Conservation (phyloP, 371 early-diverging fungal species). For the Mortierella sp. region DNA sequence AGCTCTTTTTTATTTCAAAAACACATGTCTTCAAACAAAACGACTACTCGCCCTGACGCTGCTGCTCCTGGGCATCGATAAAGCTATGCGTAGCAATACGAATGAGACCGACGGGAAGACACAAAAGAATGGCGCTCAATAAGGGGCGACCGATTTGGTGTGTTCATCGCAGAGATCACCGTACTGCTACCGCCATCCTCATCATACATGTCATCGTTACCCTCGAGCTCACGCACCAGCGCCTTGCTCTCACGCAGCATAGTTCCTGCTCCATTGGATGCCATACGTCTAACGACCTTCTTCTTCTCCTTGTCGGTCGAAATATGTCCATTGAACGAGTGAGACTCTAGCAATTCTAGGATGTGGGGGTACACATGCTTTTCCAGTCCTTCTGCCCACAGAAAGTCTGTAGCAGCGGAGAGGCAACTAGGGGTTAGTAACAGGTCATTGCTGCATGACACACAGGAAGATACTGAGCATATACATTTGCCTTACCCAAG, state of each 20-base stretch:
- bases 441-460: no score
- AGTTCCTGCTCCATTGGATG: constrained; percentile 15
- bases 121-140: constrained; percentile 19
- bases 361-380: constrained; percentile 46
- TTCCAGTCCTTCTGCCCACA: constrained; percentile 77
- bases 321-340: constrained; percentile 54
- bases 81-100: background rate
- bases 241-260: constrained; percentile 12
- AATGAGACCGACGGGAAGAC: background rate
- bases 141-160: constrained; percentile 25
- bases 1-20: background rate
- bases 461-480: background rate
- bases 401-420: constrained; percentile 65
- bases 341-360: constrained; percentile 34
- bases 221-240: constrained; percentile 28
- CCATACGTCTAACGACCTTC: background rate
- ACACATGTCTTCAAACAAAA: background rate
- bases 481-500: constrained; percentile 56
- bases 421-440: background rate
- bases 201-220: constrained; percentile 9
- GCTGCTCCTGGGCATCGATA: constrained; percentile 19
- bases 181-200: background rate
- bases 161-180: constrained; percentile 9
- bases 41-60: background rate
- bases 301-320: constrained; percentile 15